phyloP scores from a whole-genome alignment of 352 stramenopile genomes.

The Nothophytophthora sp. region DNA sequence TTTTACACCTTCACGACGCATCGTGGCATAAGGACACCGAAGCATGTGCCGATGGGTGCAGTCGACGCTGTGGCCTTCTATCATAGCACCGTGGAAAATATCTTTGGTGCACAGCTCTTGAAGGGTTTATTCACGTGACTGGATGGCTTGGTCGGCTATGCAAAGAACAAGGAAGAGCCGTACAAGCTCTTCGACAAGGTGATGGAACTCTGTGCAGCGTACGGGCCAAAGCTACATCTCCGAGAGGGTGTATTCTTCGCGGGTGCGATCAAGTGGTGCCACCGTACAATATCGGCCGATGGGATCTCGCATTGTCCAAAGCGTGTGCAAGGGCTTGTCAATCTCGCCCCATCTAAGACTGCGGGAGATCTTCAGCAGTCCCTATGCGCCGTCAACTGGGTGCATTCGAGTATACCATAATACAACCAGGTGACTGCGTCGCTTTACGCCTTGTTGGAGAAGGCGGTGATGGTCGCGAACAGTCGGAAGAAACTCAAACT shows the following conservation, averaged over 20 bases:
- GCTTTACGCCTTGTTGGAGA: conserved; percentile 1
- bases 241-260: background rate
- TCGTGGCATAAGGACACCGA: conserved; percentile 5
- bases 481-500: conserved; percentile 6
- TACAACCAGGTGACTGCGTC: background rate
- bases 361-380: conserved; percentile 16
- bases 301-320: background rate
- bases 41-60: conserved; percentile 13
- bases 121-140: background rate
- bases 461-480: background rate
- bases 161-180: too few relatives aligned
- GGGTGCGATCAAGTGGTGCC: background rate
- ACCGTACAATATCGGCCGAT: background rate
- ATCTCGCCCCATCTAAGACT: background rate
- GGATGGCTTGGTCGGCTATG: conserved; percentile 5
- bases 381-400: conserved; percentile 22
- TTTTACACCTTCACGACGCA: conserved; percentile 7
- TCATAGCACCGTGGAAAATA: background rate
- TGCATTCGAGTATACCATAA: conserved; percentile 8
- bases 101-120: background rate
- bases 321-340: background rate
- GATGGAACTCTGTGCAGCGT: background rate
- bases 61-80: conserved; percentile 5
- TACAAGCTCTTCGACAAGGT: background rate
- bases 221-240: background rate